Base-by-base conservation (phyloP, 306 rosid genomes). In the Glycine latifolia region DNA sequence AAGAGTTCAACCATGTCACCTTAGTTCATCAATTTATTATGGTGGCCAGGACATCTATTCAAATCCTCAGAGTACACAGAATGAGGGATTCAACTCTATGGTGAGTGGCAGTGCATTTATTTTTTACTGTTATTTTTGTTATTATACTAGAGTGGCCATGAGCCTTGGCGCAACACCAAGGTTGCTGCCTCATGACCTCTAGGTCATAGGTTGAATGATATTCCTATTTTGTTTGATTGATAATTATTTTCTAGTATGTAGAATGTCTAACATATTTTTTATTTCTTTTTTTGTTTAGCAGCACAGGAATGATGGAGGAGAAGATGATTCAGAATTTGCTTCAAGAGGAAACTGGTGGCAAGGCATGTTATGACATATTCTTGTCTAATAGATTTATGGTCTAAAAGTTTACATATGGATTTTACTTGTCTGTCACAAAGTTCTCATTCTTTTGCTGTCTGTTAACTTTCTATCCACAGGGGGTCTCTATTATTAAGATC, bases 341-440 rank as follows among this genome's bases (percentile, higher is more conserved):
- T 87, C 92, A 41, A 89, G 96, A 82, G 98, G 98, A 73, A 86
- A 94, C 68, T 94, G 98, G 98, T 94, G 97, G 98, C 90, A 89
- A 86, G 98, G 98, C 88, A 79, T 79, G 50, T 73, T 46, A 54
- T 75, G 66, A 26, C 7, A 77, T 54, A 50, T 73, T 10, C 37
- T 70, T 73, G 1, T 74, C 17, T 56, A 37, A 46, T 15, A 4
- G 55, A 66, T 75, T 69, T 44, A 70, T 48, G 53, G 43, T 53
- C 8, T 69, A 35, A 81, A 69, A 59, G 50, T 75, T 10, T 75
- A 13, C 47, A 41, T 17, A 75, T 78, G 41, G 41, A 8, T 83
- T 83, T 37, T 69, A 17, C 3, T 20, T 4, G 6, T 49, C 11
- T 85, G 8, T 33, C 12, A 70, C 79, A 55, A 56, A 33, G 66